Evolutionary conservation across 352 stramenopile species (phyloP), one percentile per base, ranked within the genome.

Genomic region (Bremia lactucae): DNA sequence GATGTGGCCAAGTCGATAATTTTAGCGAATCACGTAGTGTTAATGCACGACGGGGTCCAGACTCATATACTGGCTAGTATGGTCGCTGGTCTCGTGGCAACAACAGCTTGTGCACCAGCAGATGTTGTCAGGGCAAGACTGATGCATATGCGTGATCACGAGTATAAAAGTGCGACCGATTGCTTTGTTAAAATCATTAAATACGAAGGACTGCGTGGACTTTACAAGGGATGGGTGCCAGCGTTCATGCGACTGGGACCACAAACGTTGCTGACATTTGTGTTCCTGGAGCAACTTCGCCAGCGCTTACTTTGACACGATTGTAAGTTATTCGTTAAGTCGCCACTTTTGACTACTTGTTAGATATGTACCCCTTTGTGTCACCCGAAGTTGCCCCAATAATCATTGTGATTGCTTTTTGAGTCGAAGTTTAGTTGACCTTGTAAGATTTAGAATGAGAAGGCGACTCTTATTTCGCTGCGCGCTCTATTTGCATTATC

Each of bases 191-290:
- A 89, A 57, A 66, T 93, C 14, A 57, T 88, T 13, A 65, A 79
- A 43, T 55, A 83, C 41, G 80, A 90, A 55, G 77, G 80, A 11
- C 19, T 90, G 29, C 66, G 66, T 5, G 80, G 80, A 2, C 45
- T 93, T 20, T 93, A 87, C 63, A 87, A 88, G 52, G 80, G 80
- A 28, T 90, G 77, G 77, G 59, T 85, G 13, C 77, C 77, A 0
- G 77, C 74, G 13, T 90, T 87, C 56, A 90, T 90, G 75, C 74
- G 77, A 6, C 62, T 90, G 1, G 77, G 77, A 4, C 77, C 77
- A 13, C 77, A 90, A 54, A 90, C 77, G 31, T 53, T 90, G 44
- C 61, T 90, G 36, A 90, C 77, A n/a, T 87, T 90, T 36, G 73
- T 90, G n/a, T 87, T 86, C 41, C 49, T 90, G 10, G 77, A 90